Evolutionary conservation across 208 protist species (phyloP), one percentile per base, ranked within the genome.

Genomic region (Leishmania arabica): DNA sequence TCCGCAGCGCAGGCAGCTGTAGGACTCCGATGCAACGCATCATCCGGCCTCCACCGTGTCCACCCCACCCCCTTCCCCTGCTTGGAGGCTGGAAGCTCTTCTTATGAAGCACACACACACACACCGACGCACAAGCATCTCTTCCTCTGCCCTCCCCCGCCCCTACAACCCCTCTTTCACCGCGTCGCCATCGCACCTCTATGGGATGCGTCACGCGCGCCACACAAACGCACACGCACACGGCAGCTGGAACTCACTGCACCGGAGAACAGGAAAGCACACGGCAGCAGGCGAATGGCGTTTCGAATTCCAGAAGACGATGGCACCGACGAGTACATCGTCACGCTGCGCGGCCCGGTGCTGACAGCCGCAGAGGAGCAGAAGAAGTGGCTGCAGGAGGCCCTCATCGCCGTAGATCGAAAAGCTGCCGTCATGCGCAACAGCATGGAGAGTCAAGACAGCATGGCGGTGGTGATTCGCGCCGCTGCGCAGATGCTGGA

Each of bases 331-430:
- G 79, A 79, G 9, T 70, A 73, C 21, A 86, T 97, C 6, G 77
- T 93, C 34, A 84, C 89, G 49, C 90, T 96, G 42, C 78, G 87
- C 42, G 77, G 83, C 31, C 83, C 91, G 34, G 87, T 97, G 64
- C 82, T 98, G 37, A 94, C 89, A 4, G 84, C 91, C 19, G 91
- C 97, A 68, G 94, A 99, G 81, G 95, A 98, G 86, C 95, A 99
- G 81, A 89, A 93, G 47, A 98, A 98, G 84, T 95, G 95, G 86
- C 92, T 98, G 54, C 83, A 88, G 54, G 95, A 98, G 71, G 87
- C 88, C 24, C 80, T 94, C 42, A 74, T 88, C 19, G 87, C 90
- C 24, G 94, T 99, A 21, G 81, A 93, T 62, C 71, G 81, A 21
- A 93, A 98, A 68, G 83, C 89, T 13, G 88, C 88, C 49, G 69